Conservation (phyloP, 1,284 basidiomycete genomes). For the Hortiboletus rubellus region DNA sequence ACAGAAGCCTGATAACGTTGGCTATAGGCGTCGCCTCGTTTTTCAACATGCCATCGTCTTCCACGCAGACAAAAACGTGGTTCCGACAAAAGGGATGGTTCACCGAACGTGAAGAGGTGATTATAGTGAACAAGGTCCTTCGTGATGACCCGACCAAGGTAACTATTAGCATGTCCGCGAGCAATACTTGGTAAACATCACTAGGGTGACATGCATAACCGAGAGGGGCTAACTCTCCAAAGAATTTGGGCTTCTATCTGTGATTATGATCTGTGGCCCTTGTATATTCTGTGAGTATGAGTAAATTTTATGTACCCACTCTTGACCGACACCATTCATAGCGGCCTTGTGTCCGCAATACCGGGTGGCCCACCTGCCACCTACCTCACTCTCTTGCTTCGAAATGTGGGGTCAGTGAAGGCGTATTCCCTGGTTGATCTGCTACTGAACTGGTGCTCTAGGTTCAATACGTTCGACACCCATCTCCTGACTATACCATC, state of each 20-base stretch:
- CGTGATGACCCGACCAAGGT: slow-evolving; percentile 72
- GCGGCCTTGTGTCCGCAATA: slow-evolving; percentile 49
- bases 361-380: slow-evolving; percentile 49
- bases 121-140: slow-evolving; percentile 57
- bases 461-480: slow-evolving; percentile 59
- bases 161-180: background rate
- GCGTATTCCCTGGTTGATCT: background rate
- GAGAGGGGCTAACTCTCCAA: slow-evolving; percentile 59
- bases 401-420: slow-evolving; percentile 47
- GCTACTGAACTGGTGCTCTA: slow-evolving; percentile 19
- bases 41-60: slow-evolving; percentile 67
- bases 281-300: slow-evolving; percentile 54
- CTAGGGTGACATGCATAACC: slow-evolving; percentile 75
- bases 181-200: background rate
- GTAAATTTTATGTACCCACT: background rate
- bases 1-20: slow-evolving; percentile 51
- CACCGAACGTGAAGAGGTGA: slow-evolving; percentile 53
- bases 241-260: slow-evolving; percentile 56
- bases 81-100: slow-evolving; percentile 75
- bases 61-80: slow-evolving; percentile 67
- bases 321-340: slow-evolving; percentile 11
- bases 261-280: slow-evolving; percentile 71
- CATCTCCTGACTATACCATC: slow-evolving; percentile 64
- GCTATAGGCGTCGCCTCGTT: slow-evolving; percentile 59
- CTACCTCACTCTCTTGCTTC: slow-evolving; percentile 64